Evolutionary conservation across 176 grass and related monocot species (phyloP).

Genomic region (Avena sativa): DNA sequence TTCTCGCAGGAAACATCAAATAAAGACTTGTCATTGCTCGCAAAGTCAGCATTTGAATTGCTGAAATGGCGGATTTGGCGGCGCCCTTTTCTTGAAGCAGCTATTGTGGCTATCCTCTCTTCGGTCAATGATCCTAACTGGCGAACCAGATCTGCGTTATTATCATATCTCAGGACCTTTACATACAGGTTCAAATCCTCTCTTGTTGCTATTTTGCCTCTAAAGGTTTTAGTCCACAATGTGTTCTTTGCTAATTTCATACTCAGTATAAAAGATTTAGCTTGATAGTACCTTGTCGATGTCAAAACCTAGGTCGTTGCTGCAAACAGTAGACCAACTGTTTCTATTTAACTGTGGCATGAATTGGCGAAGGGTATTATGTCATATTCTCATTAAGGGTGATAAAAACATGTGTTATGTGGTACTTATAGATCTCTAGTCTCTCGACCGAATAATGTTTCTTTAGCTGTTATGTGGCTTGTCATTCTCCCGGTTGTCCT

Average conservation of each 20-base stretch:
- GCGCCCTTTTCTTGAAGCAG: slow-evolving; percentile 78
- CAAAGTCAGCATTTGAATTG: slow-evolving; percentile 92
- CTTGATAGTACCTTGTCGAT: background rate
- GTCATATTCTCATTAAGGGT: background rate
- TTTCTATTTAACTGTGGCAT: background rate
- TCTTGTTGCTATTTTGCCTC: slow-evolving; percentile 1
- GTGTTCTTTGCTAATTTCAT: background rate
- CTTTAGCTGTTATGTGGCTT: background rate
- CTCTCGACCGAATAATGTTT: slow-evolving; percentile 6
- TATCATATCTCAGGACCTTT: slow-evolving; percentile 83
- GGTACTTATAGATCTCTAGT: background rate
- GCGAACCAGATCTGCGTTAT: slow-evolving; percentile 84
- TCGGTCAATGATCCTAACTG: slow-evolving; percentile 82
- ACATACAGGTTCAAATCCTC: slow-evolving; percentile 77
- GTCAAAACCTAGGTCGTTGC: slow-evolving; percentile 2
- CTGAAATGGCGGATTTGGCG: slow-evolving; percentile 79
- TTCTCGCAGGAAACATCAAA: slow-evolving; percentile 89
- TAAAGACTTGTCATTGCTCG: slow-evolving; percentile 87
- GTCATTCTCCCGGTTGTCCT: slow-evolving; percentile 5
- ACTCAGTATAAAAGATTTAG: background rate
- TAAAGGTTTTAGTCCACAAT: background rate
- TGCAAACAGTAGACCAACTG: slow-evolving; percentile 1
- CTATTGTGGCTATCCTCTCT: slow-evolving; percentile 75
- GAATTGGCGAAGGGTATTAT: slow-evolving; percentile 21
- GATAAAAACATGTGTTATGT: slow-evolving; percentile 5